These are phyloP conservation scores for Clonostachys rhizophaga DNA, from an alignment of 2,329 filamentous ascomycete genomes.

Conservation along the genomic window DNA sequence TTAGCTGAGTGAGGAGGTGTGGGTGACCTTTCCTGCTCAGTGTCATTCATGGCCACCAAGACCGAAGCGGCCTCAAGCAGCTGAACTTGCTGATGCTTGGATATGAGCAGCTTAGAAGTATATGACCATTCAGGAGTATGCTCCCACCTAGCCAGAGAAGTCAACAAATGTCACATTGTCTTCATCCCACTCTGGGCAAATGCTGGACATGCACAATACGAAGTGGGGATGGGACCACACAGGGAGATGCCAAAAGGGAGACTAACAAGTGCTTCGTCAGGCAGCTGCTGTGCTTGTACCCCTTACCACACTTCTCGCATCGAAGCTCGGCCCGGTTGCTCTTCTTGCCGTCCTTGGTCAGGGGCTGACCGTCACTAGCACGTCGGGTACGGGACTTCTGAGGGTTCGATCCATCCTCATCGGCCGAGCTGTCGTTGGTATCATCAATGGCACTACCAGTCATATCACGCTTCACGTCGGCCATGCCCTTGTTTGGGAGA, in stretches of 20 bases:
- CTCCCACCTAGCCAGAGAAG: conserved; percentile 72
- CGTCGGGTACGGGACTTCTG: conserved; percentile 46
- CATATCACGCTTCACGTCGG: conserved; percentile 41
- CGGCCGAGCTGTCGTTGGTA: conserved; percentile 50
- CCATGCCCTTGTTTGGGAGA: conserved; percentile 53
- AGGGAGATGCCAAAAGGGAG: conserved; percentile 41
- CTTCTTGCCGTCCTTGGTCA: conserved; percentile 81
- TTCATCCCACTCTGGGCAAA: conserved; percentile 1
- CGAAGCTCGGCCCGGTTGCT: conserved; percentile 79
- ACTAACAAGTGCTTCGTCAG: conserved; percentile 99
- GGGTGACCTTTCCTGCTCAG: conserved; percentile 39
- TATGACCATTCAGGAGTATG: conserved; percentile 97
- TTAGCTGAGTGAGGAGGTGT: conserved; percentile 63
- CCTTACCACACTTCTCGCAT: conserved; percentile 98
- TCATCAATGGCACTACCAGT: conserved; percentile 66
- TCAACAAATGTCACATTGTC: conserved; percentile 5
- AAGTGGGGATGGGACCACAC: neutral
- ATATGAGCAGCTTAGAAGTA: conserved; percentile 96
- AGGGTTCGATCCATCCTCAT: conserved; percentile 43
- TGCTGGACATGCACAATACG: neutral
- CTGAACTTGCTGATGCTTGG: conserved; percentile 98
- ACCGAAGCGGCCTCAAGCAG: conserved; percentile 96
- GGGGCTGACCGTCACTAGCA: conserved; percentile 83
- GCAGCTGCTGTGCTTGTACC: conserved; percentile 99
- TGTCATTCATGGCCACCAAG: conserved; percentile 79